phyloP scores from a whole-genome alignment of 345 rosid species.

The Citrus australasica region DNA sequence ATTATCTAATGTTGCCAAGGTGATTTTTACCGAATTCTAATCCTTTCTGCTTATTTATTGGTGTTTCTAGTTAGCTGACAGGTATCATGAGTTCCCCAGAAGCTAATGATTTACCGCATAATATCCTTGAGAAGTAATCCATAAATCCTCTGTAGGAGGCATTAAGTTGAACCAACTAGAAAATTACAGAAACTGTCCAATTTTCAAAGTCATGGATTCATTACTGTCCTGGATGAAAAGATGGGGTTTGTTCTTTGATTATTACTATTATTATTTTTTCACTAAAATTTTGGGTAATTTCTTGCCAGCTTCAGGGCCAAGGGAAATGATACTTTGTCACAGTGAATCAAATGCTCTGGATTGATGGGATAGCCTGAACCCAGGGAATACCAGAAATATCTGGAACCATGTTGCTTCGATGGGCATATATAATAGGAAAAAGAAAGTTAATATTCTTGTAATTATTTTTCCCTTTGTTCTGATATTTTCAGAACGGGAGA shows the following conservation, averaged over 20 bases:
- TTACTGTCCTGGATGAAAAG: background rate
- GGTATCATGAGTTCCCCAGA: background rate
- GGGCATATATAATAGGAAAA: background rate
- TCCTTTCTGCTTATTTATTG: background rate
- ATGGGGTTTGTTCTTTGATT: background rate
- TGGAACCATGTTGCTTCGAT: background rate
- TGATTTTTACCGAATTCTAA: background rate
- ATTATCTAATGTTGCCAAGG: slow-evolving; percentile 4
- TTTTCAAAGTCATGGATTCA: background rate
- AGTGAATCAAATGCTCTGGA: background rate
- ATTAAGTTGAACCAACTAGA: background rate
- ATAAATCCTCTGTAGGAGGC: background rate
- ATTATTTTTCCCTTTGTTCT: background rate
- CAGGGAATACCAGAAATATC: background rate
- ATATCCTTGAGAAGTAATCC: too few species aligned
- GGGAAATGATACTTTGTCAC: background rate
- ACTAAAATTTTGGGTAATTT: background rate
- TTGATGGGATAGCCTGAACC: background rate
- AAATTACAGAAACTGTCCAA: background rate
- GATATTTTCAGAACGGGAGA: background rate
- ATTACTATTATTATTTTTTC: background rate
- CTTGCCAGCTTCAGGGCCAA: background rate
- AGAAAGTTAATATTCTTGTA: background rate
- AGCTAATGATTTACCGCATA: background rate
- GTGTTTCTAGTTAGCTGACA: too few species aligned